Conservation (phyloP, 208 protist genomes). For the Crithidia mellificae region DNA sequence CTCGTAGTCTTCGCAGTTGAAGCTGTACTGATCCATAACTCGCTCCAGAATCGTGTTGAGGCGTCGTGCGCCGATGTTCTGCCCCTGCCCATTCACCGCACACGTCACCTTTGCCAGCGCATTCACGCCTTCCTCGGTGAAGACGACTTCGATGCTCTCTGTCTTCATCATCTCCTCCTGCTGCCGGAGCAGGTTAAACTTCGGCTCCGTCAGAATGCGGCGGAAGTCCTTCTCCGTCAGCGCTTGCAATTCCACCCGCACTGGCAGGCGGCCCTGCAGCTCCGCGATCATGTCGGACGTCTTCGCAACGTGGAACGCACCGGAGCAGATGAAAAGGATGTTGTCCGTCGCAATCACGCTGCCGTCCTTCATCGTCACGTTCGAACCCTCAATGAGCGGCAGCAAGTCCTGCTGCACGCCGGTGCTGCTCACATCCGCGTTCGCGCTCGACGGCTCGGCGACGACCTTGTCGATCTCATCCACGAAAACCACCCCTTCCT, state of each 20-base stretch:
- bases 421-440: slow-evolving; percentile 88
- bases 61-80: slow-evolving; percentile 97
- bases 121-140: slow-evolving; percentile 91
- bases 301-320: slow-evolving; percentile 95
- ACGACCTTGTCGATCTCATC: slow-evolving; percentile 99
- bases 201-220: slow-evolving; percentile 96
- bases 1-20: slow-evolving; percentile 84
- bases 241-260: slow-evolving; percentile 97
- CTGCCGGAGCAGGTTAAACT: slow-evolving; percentile 95
- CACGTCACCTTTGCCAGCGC: slow-evolving; percentile 92
- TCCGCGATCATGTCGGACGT: slow-evolving; percentile 94
- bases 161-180: slow-evolving; percentile 93
- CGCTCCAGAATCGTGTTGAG: slow-evolving; percentile 96
- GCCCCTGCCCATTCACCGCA: slow-evolving; percentile 91
- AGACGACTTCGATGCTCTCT: slow-evolving; percentile 94
- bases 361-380: slow-evolving; percentile 96
- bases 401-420: slow-evolving; percentile 98
- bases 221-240: slow-evolving; percentile 95
- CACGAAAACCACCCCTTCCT: slow-evolving; percentile 98
- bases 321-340: slow-evolving; percentile 97
- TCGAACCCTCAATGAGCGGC: slow-evolving; percentile 96
- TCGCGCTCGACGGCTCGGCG: slow-evolving; percentile 49
- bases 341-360: slow-evolving; percentile 95
- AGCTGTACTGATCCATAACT: slow-evolving; percentile 95
- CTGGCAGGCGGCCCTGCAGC: slow-evolving; percentile 96